phyloP scores from a whole-genome alignment of 352 stramenopile genomes.

The Globisporangium recalcitrans region DNA sequence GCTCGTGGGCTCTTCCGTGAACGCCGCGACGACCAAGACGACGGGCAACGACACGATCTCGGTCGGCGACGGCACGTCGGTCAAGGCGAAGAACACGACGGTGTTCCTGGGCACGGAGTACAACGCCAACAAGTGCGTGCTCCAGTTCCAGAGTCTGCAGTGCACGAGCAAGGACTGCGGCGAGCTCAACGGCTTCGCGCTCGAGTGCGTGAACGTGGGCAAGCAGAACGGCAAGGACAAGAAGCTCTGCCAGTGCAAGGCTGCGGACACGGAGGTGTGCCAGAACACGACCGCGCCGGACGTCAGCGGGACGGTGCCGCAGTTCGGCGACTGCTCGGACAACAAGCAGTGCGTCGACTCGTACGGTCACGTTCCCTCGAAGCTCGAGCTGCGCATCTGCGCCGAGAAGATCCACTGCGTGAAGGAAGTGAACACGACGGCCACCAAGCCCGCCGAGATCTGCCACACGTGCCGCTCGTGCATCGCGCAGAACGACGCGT shows the following conservation, averaged over 20 bases:
- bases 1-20: background rate
- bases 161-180: constrained; percentile 51
- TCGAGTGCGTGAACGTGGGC: constrained; percentile 61
- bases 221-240: constrained; percentile 60
- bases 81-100: constrained; percentile 46
- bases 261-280: constrained; percentile 37
- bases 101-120: constrained; percentile 64
- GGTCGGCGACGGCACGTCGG: constrained; percentile 52
- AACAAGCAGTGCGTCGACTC: constrained; percentile 44
- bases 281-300: constrained; percentile 38
- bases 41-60: constrained; percentile 41
- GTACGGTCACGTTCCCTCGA: constrained; percentile 54
- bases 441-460: constrained; percentile 50
- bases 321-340: constrained; percentile 68
- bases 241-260: constrained; percentile 54
- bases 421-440: constrained; percentile 61
- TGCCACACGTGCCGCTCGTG: constrained; percentile 83
- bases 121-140: constrained; percentile 55
- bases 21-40: constrained; percentile 7
- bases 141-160: constrained; percentile 64
- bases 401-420: constrained; percentile 71
- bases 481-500: constrained; percentile 65
- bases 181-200: constrained; percentile 60
- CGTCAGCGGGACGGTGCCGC: constrained; percentile 31
- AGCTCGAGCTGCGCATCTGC: constrained; percentile 46